These are phyloP conservation scores for Sinapis alba DNA, from an alignment of 441 rosid genomes.

Conservation along the genomic window DNA sequence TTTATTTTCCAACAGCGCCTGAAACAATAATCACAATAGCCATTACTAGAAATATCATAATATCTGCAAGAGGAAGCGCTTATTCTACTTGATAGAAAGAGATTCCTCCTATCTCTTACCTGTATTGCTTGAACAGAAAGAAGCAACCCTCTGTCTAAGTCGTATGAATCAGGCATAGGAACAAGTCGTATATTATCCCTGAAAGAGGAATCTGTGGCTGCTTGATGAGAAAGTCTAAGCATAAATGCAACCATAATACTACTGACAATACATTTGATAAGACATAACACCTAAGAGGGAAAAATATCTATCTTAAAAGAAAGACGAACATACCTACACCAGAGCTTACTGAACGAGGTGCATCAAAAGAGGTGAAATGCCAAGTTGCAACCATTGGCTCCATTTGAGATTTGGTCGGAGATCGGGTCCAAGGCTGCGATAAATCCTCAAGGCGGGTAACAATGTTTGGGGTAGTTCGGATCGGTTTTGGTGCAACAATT, in stretches of 20 bases:
- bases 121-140: conserved; percentile 99
- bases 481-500: conserved; percentile 92
- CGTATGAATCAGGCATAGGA: conserved; percentile 98
- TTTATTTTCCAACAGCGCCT: conserved; percentile 93
- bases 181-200: conserved; percentile 89
- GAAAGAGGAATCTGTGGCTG: conserved; percentile 98
- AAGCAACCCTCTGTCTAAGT: conserved; percentile 95
- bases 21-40: conserved; percentile 42
- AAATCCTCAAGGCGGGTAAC: conserved; percentile 85
- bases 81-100: conserved; percentile 2
- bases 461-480: conserved; percentile 79
- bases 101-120: conserved; percentile 49
- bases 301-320: conserved; percentile 20
- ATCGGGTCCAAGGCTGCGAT: conserved; percentile 98
- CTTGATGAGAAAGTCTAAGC: conserved; percentile 88
- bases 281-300: conserved; percentile 20
- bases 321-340: conserved; percentile 65
- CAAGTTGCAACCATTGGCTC: conserved; percentile 89
- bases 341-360: conserved; percentile 53
- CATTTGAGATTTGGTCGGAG: conserved; percentile 96
- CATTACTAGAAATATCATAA: conserved; percentile 21
- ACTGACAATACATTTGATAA: conserved; percentile 20
- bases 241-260: conserved; percentile 34
- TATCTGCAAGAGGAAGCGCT: conserved; percentile 16
- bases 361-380: conserved; percentile 68